phyloP scores from a whole-genome alignment of 2,329 filamentous ascomycete genomes.

The Metarhizium brunneum region DNA sequence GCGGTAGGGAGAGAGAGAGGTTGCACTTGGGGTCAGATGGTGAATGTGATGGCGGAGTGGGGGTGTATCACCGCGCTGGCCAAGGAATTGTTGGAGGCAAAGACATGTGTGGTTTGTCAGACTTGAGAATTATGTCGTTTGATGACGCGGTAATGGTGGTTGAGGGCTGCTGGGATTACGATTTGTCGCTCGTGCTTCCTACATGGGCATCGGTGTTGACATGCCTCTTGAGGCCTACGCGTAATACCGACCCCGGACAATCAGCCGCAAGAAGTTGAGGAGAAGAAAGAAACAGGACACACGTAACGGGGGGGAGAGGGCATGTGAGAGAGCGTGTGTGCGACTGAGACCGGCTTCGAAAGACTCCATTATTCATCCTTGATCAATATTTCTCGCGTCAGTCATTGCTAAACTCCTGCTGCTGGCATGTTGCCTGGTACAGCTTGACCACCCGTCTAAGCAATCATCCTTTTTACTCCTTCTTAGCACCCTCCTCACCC shows the following conservation, averaged over 20 bases:
- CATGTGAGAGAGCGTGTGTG: background rate
- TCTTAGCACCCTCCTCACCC: constrained; percentile 29
- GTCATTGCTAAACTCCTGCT: background rate
- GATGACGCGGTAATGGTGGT: background rate
- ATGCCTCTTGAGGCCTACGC: too few species aligned
- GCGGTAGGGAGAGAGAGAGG: background rate
- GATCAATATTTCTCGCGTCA: background rate
- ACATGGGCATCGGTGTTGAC: too few species aligned
- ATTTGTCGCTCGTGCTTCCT: background rate
- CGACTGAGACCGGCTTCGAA: background rate
- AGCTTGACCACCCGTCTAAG: background rate
- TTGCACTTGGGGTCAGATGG: background rate
- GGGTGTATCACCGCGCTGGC: background rate
- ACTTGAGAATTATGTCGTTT: background rate
- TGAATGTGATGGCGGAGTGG: background rate
- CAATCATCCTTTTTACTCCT: constrained; percentile 21
- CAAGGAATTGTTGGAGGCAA: background rate
- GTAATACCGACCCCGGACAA: background rate
- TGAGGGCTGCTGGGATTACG: background rate
- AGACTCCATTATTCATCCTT: background rate
- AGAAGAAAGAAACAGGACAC: background rate
- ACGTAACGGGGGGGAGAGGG: background rate
- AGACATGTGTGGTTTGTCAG: background rate
- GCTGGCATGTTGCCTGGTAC: background rate
- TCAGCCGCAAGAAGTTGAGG: background rate